Conservation (phyloP, 441 rosid species). For the Daphne laureola region DNA sequence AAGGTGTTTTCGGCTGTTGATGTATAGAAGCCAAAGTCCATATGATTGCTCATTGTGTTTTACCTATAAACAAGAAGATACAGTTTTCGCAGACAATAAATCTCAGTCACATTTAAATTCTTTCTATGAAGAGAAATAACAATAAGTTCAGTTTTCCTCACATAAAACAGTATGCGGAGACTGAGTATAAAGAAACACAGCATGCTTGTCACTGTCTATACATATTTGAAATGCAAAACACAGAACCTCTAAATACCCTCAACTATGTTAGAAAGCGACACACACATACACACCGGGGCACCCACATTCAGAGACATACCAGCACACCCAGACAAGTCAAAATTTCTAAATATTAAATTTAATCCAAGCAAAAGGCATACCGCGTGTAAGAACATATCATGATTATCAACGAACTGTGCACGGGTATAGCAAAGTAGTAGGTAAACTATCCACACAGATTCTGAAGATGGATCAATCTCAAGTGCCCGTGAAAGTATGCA, state of each 20-base stretch:
- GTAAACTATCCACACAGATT: slow-evolving; percentile 76
- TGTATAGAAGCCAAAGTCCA: slow-evolving; percentile 85
- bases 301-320: too few relatives aligned
- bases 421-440: slow-evolving; percentile 54
- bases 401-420: slow-evolving; percentile 36
- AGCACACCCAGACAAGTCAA: neutral
- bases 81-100: slow-evolving; percentile 31
- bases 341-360: too few relatives aligned
- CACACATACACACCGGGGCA: too few relatives aligned
- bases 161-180: neutral
- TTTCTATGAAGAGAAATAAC: slow-evolving; percentile 7
- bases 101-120: slow-evolving; percentile 21
- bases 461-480: slow-evolving; percentile 69
- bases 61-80: slow-evolving; percentile 55
- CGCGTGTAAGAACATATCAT: slow-evolving; percentile 73
- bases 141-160: neutral
- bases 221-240: too few relatives aligned
- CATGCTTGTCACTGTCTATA: too few relatives aligned
- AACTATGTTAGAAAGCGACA: too few relatives aligned
- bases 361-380: slow-evolving; percentile 34
- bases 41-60: slow-evolving; percentile 59
- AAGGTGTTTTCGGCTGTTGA: slow-evolving; percentile 71
- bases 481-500: slow-evolving; percentile 67
- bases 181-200: neutral
- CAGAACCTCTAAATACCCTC: too few relatives aligned